Evolutionary conservation across 1,284 basidiomycete species (phyloP).

Genomic region (Rhodotorula sp.): DNA sequence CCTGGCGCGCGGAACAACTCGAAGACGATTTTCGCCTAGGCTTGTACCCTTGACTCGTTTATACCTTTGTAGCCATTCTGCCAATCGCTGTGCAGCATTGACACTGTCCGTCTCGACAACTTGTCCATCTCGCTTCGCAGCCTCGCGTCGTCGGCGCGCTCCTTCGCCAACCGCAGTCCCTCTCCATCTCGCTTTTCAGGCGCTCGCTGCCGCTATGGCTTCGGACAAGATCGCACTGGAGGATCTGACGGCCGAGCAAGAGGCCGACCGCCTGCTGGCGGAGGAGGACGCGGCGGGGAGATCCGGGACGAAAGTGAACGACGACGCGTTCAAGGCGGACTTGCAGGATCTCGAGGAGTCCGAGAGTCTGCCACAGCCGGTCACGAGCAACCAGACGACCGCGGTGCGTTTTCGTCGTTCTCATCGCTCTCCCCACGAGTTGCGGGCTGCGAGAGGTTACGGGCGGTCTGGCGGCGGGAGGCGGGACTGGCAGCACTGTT

Average conservation of each 20-base stretch:
- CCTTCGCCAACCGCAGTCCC: too few relatives aligned
- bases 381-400: background rate
- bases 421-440: background rate
- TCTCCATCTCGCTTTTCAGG: too few relatives aligned
- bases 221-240: constrained; percentile 3
- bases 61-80: background rate
- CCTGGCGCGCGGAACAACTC: background rate
- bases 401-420: constrained; percentile 16
- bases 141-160: too few relatives aligned
- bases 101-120: too few relatives aligned
- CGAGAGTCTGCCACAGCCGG: constrained; percentile 21
- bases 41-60: background rate
- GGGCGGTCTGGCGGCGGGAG: too few relatives aligned
- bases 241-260: constrained; percentile 25
- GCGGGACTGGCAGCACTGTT: too few relatives aligned
- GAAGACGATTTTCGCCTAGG: background rate
- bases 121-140: too few relatives aligned
- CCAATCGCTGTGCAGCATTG: background rate
- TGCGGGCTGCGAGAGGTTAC: too few relatives aligned
- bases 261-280: constrained; percentile 32
- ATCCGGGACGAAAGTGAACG: background rate
- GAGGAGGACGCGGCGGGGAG: constrained; percentile 26
- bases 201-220: background rate
- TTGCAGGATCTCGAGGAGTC: constrained; percentile 30
- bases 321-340: constrained; percentile 19